Percentiles rank a stretch among this genome's conserved stretches.
Evolutionary conservation across 2,329 filamentous ascomycete species (phyloP).

Genomic region (Trichoderma cornu-damae): DNA sequence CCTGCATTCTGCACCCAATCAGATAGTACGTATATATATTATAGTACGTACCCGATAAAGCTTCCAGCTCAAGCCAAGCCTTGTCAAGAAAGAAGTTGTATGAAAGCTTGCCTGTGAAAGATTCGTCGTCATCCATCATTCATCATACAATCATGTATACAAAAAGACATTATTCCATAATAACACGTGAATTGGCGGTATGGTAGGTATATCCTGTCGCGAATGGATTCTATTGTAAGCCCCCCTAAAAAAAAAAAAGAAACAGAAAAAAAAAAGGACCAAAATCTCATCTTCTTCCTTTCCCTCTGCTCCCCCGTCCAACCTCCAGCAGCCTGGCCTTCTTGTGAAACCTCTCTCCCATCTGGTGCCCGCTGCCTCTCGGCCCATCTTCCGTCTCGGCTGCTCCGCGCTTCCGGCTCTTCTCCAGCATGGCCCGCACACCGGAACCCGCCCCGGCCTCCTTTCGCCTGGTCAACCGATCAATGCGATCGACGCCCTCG

Average conservation of each 20-base stretch:
- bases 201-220: no score
- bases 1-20: not conserved
- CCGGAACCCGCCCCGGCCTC: conserved; percentile 47
- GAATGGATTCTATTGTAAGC: no score
- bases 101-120: no score
- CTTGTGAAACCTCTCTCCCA: conserved; percentile 73
- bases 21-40: no score
- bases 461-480: conserved; percentile 70
- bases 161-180: no score
- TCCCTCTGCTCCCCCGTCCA: conserved; percentile 43
- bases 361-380: conserved; percentile 57
- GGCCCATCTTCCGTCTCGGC: conserved; percentile 64
- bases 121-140: no score
- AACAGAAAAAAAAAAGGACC: not conserved
- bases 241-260: no score
- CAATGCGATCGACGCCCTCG: conserved; percentile 81
- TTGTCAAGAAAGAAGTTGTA: no score
- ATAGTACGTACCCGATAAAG: no score
- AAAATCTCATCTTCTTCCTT: conserved; percentile 34
- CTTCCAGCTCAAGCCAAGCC: no score
- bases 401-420: conserved; percentile 74
- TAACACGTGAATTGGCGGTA: no score
- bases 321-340: conserved; percentile 53
- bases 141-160: no score
- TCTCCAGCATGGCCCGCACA: conserved; percentile 64